Percentiles rank a stretch among this genome's conserved stretches.
These are phyloP conservation scores for Prunella vulgaris DNA, from an alignment of 257 asterid genomes.

Conservation along the genomic window DNA sequence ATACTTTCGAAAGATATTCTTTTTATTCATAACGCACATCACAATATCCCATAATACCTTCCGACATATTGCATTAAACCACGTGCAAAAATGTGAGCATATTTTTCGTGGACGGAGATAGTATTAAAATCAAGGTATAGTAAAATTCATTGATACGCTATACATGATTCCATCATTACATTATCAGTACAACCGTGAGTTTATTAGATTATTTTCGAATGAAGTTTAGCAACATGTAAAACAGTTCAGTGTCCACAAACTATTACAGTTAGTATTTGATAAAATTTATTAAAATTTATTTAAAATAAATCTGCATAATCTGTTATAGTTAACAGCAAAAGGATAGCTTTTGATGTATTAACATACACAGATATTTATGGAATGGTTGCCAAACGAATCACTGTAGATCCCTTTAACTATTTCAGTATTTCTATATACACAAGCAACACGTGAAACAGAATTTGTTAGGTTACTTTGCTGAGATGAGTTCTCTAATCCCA, in stretches of 20 bases:
- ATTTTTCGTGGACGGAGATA: too few relatives aligned
- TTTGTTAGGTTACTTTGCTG: too few relatives aligned
- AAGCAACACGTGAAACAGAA: too few relatives aligned
- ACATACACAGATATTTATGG: not conserved
- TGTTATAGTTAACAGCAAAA: not conserved
- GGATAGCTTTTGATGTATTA: not conserved
- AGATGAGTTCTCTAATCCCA: not conserved
- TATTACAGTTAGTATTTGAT: not conserved
- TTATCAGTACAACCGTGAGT: too few relatives aligned
- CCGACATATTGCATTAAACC: too few relatives aligned
- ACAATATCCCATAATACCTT: too few relatives aligned
- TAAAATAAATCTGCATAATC: not conserved
- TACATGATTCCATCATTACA: not conserved
- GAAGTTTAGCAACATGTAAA: not conserved
- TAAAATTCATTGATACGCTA: not conserved
- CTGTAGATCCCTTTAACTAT: not conserved
- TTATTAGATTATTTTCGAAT: not conserved
- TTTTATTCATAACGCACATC: too few relatives aligned
- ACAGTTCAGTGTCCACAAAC: too few relatives aligned
- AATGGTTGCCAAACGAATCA: not conserved
- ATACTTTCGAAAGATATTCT: too few relatives aligned
- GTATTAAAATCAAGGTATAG: not conserved
- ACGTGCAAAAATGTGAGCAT: too few relatives aligned
- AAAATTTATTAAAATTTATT: not conserved
- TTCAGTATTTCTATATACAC: too few relatives aligned